Evolutionary conservation across 306 rosid genomes (phyloP), one percentile per base, ranked within the genome.

Genomic region (Medicago lupulina): DNA sequence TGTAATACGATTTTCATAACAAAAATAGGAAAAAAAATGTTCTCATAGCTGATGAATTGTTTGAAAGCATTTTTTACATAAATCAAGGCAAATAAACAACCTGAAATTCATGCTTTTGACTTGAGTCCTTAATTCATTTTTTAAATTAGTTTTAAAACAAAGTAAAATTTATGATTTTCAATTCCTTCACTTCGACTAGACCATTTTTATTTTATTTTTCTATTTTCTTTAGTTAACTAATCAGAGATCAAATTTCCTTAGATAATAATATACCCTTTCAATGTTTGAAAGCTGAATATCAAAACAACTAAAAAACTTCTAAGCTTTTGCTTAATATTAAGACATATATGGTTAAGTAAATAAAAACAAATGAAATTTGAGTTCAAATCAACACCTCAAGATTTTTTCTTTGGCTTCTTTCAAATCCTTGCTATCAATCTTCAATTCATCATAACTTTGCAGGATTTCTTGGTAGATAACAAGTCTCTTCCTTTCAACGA

Each of bases 341-440:
- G 38, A 16, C 69, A 64, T 64, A 40, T 65, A 64, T 38, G 28
- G n/a, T 23, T 9, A 58, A 40, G 59, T 11, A 55, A 49, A 34
- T 34, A 34, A 28, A 83, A 28, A 40, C 17, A 44, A 28, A 50
- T 53, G 15, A 70, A 68, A 34, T 43, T 51, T 64, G 61, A 79
- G 65, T 47, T 83, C 12, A 76, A 53, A 70, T 65, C 49, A 73
- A 46, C 75, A 94, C 98, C 98, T 87, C 81, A 81, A 63, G 69
- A 91, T 76, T 83, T 85, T 90, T 25, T 70, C 83, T 78, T 85
- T 91, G 60, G 86, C 89, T 66, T 74, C 84, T 66, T 76, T 79
- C 90, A 87, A 69, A 65, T 75, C 39, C 66, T 80, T 81, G 75
- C 80, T 65, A 44, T 75, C 83, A 82, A 73, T 80, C 82, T 72